phyloP scores from a whole-genome alignment of 2,329 filamentous ascomycete genomes.

The Penicillium sp. region DNA sequence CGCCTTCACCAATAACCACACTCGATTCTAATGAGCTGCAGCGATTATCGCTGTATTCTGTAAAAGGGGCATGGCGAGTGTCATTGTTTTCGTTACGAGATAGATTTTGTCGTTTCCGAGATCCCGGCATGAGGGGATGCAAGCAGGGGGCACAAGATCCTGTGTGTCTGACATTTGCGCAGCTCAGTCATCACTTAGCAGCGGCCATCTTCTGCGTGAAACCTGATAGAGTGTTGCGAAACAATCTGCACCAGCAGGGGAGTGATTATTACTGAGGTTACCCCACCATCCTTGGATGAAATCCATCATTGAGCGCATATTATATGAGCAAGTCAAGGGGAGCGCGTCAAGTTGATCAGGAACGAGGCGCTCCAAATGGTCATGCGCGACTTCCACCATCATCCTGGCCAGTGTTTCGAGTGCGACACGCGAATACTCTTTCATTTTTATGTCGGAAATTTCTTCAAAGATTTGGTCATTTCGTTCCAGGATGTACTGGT shows the following conservation, averaged over 20 bases:
- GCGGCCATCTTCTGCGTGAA: not conserved
- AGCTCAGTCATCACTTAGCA: not conserved
- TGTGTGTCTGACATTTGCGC: not conserved
- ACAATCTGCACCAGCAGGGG: not conserved
- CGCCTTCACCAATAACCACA: not conserved
- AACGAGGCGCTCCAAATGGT: conserved; percentile 5
- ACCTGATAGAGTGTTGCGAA: conserved; percentile 3
- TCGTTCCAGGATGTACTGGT: conserved; percentile 1
- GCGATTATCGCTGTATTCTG: not conserved
- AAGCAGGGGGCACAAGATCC: not conserved
- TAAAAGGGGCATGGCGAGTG: not conserved
- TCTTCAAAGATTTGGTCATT: not conserved
- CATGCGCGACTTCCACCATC: conserved; percentile 6
- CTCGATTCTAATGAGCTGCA: not conserved
- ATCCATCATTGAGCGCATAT: conserved; percentile 9
- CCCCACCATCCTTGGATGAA: not conserved
- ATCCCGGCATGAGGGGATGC: not conserved
- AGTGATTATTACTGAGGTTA: not conserved
- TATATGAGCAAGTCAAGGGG: conserved; percentile 3
- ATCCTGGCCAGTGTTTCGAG: conserved; percentile 8
- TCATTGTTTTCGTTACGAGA: not conserved
- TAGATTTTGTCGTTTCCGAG: too few species aligned
- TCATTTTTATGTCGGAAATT: not conserved
- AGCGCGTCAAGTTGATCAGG: conserved; percentile 3
- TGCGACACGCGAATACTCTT: conserved; percentile 4